phyloP scores from a whole-genome alignment of 2,329 filamentous ascomycete genomes.

The Ampelomyces quisqualis region DNA sequence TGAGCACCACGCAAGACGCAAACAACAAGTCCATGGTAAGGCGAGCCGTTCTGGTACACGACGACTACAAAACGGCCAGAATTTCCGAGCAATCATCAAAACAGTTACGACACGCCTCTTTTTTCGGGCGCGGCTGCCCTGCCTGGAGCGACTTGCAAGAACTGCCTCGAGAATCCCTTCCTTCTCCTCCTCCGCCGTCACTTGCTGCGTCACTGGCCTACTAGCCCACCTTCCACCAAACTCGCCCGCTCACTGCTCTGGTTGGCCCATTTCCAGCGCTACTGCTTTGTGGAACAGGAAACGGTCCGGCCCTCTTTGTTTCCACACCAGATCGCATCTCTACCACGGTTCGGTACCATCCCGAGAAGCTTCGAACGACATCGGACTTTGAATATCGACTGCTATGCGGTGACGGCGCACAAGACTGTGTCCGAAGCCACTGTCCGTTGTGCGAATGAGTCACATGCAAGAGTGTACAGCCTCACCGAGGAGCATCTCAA shows the following conservation, averaged over 20 bases:
- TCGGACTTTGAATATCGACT: background rate
- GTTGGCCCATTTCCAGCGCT: background rate
- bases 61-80: slow-evolving; percentile 5
- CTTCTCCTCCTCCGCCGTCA: too few relatives aligned
- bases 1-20: slow-evolving; percentile 26
- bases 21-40: slow-evolving; percentile 10
- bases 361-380: background rate
- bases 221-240: background rate
- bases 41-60: slow-evolving; percentile 33
- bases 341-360: slow-evolving; percentile 3
- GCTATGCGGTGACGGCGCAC: too few relatives aligned
- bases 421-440: too few relatives aligned
- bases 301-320: background rate
- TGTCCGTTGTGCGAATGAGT: too few relatives aligned
- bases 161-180: too few relatives aligned
- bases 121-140: background rate
- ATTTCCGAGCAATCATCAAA: background rate
- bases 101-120: background rate
- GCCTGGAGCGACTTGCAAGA: background rate
- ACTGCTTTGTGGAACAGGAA: background rate
- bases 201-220: too few relatives aligned
- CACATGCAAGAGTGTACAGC: too few relatives aligned
- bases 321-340: background rate
- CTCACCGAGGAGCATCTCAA: background rate
- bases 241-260: too few relatives aligned